phyloP scores from a whole-genome alignment of 148 eudicot species.

The Rhododendron griersonianum region DNA sequence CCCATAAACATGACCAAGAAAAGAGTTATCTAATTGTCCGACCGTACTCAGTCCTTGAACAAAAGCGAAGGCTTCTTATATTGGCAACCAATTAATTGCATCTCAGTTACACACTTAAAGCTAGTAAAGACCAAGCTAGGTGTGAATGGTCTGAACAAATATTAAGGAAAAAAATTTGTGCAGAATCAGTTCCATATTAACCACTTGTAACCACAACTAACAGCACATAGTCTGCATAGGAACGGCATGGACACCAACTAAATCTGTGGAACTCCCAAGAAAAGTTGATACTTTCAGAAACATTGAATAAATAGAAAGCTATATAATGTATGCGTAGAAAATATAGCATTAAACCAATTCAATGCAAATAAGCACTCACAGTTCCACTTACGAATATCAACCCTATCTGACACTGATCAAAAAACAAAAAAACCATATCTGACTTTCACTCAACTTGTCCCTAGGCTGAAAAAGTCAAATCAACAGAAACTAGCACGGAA shows the following conservation, averaged over 20 bases:
- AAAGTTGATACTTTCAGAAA: neutral
- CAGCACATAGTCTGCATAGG: neutral
- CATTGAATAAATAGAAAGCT: neutral
- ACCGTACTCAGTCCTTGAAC: neutral
- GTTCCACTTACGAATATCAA: neutral
- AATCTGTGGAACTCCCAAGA: neutral
- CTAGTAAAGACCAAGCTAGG: neutral
- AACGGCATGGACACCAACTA: neutral
- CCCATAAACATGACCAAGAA: neutral
- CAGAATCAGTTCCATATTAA: conserved; percentile 2
- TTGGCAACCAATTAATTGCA: neutral
- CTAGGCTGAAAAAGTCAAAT: neutral
- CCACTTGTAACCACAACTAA: neutral
- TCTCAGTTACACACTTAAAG: neutral
- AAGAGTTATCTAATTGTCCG: neutral
- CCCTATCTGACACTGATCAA: neutral
- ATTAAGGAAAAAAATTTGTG: neutral
- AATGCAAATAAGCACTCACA: neutral
- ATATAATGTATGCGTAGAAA: neutral
- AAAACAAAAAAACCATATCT: neutral
- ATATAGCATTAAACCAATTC: neutral
- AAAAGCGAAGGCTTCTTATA: neutral
- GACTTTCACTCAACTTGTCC: neutral
- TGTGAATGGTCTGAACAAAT: neutral
- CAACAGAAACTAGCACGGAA: neutral